Base-by-base conservation (phyloP, 2,329 filamentous ascomycete genomes). In the Cladosporium sp. region DNA sequence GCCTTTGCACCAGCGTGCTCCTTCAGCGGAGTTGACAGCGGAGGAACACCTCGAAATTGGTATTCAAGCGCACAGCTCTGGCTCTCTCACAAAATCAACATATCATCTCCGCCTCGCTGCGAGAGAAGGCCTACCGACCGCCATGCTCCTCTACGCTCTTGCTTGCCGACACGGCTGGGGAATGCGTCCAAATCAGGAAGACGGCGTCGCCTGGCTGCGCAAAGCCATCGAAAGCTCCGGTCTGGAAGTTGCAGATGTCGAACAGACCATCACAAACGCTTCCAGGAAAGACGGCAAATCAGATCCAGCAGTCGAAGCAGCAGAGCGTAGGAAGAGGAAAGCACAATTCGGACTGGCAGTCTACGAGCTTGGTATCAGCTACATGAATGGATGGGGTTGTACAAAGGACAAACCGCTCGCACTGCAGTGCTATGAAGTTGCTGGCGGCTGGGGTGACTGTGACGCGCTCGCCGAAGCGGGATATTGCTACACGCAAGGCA, bases 301-400 rank as follows among this genome's bases (percentile, higher is more conserved):
- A 78, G 86, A 62, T 44, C 56, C 60, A 13, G 60, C 77, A 10
- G 81, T 86, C 0, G 84, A 91, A 71, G 72, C 85, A 6, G 68
- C 83, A 25, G 90, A 93, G 71, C 84, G 84, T 64, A 94, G 92
- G 73, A 88, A 90, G 5, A 87, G 91, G 61, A 91, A 91, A 68
- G 92, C 92, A 10, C 93, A 97, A 68, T 96, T 97, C 72, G 94
- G 93, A 0, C 80, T 97, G 44, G 94, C 91, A 66, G 92, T 97
- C 55, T 99, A 99, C 66, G 94, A 99, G 75, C 80, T 99, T 22
- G 94, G 94, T 3, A 91, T 97, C 24, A 96, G 91, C 70, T 93
- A 97, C 70, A 91, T 97, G 85, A 97, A 99, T 66, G 94, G 94
- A 4, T 99, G 94, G 94, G 94, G 94, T 15, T 95, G 96, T 37